Base-by-base conservation (phyloP, 1,284 basidiomycete genomes). In the Cutaneotrichosporon sp. region DNA sequence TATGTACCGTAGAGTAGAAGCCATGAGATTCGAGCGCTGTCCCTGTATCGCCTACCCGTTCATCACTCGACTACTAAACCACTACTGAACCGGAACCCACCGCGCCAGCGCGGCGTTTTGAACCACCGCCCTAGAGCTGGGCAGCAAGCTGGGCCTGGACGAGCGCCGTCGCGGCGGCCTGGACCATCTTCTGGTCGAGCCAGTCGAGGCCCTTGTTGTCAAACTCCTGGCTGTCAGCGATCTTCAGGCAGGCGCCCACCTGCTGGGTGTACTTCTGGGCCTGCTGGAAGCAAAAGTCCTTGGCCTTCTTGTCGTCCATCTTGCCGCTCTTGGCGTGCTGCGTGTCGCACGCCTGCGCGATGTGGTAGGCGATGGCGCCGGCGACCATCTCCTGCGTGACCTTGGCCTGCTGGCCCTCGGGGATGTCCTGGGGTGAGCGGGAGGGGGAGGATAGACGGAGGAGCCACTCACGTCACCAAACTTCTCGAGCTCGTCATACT, bases 101-200 rank as follows among this genome's bases (percentile, higher is more conserved):
- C 29, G 4, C 29, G 4, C 36, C 36, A 38, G 14, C 36, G 36
- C 36, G 36, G 36, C 13, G 13, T 6, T 14, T 14, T n/a, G 14
- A 4, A 14, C 14, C 14, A 38, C 13, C 36, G 6, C 11, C 5
- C 25, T 47, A 47, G 22, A 47, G 24, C 50, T 22, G 31, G n/a
- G 50, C 50, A 18, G 33, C 20, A 29, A 52, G 46, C 50, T 52
- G 31, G n/a, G 50, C 50, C 50, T 52, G n/a, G 33, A 52, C 50
- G 50, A 52, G 50, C 4, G 29, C 20, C 1, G 18, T 6, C 6
- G 31, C 50, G 4, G n/a, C 20, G 7, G 18, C n/a, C 31, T 34
- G 31, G 50, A 52, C 33, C 31, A 11, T 22, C 18, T n/a, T 34
- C 50, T 52, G 29, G 50, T 52, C 50, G 50, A 52, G 50, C 50